Evolutionary conservation across 2,329 filamentous ascomycete species (phyloP).

Genomic region (Phialophora tarda): DNA sequence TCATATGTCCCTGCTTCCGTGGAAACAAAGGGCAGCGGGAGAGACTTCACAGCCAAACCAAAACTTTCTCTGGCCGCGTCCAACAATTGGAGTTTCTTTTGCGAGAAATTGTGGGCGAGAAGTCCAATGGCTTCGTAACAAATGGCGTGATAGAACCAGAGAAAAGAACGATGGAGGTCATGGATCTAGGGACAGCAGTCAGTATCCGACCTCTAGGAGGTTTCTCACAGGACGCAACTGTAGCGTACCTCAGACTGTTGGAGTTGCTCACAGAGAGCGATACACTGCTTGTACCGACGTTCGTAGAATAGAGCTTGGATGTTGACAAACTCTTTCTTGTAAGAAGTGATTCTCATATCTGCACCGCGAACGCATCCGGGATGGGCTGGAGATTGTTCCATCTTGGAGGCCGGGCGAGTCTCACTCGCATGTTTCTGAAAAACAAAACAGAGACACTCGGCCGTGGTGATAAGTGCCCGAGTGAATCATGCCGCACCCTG

Average conservation of each 20-base stretch:
- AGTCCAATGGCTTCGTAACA: constrained; percentile 39
- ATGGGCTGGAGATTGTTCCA: constrained; percentile 18
- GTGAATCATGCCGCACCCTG: constrained; percentile 13
- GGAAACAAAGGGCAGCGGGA: constrained; percentile 34
- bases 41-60: constrained; percentile 24
- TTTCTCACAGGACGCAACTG: not conserved
- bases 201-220: not conserved
- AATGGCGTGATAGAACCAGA: constrained; percentile 38
- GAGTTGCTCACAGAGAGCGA: constrained; percentile 33
- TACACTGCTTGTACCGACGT: constrained; percentile 35
- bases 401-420: not conserved
- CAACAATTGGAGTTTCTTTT: constrained; percentile 35
- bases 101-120: constrained; percentile 37
- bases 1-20: constrained; percentile 24
- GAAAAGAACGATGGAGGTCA: constrained; percentile 35
- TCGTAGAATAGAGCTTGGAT: constrained; percentile 31
- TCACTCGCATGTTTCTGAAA: not conserved
- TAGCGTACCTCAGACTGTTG: constrained; percentile 23
- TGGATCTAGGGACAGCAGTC: constrained; percentile 28
- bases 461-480: not conserved
- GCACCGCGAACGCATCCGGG: constrained; percentile 8
- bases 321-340: constrained; percentile 30
- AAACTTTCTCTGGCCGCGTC: constrained; percentile 36
- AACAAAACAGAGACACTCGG: not conserved
- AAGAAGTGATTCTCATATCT: constrained; percentile 13